Base-by-base conservation (phyloP, 164 flowering plant species). In the Houttuynia cordata region DNA sequence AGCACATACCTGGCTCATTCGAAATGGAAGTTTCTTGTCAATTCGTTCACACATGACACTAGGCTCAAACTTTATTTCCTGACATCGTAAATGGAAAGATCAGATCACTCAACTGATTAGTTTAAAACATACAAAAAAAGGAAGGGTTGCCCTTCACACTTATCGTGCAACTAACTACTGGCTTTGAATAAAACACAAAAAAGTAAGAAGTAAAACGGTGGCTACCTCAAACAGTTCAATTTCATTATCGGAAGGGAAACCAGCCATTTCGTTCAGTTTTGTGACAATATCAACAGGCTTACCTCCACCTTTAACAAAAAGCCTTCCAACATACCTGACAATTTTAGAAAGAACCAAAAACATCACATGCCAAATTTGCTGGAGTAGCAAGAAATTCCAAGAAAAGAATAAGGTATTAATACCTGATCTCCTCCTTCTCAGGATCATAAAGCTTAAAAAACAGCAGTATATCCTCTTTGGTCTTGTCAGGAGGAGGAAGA, bases 61-160 rank as follows among this genome's bases (percentile, higher is more conserved):
- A 4, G 99, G 97, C 61, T 86, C 96, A 68, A 88, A 93, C 74
- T 93, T 91, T 73, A 93, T 90, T 76, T 93, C 99, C 99, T 93
- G 75, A 49, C 2, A 12, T 45, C 13, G 12, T 1, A 53, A 34
- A 67, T 51, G 62, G 67, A 52, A 37, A 61, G 37, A 30, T 30
- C 6, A 30, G 37, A 30, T 2, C 37, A 30, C 37, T 30, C 37
- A 2, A 30, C 37, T 30, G 37, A 19, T 8, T 52, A 56, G 55
- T 20, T 4, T 30, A 6, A 52, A 54, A 20, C 8, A 5, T 17
- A 17, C 8, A 58, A 41, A n/a, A 30, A 20, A 37, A 17, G 49
- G 37, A 30, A 30, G 6, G 37, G 6, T 2, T 30, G 2, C 37
- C 37, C 37, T 30, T 30, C 6, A 30, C 6, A 30, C n/a, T n/a